Conservation (phyloP, 257 asterid species). For the Fraxinus americana region DNA sequence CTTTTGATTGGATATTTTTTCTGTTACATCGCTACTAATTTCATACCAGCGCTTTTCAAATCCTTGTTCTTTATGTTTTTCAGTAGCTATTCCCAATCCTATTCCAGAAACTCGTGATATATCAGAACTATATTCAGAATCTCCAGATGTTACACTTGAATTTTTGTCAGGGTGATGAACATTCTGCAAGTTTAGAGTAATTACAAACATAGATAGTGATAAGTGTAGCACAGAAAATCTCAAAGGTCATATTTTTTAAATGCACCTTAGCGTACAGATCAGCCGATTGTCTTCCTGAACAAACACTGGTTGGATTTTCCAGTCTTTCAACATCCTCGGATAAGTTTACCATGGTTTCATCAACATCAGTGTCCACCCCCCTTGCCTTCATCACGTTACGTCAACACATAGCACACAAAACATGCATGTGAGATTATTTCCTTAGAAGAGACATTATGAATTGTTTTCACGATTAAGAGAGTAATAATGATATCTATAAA, state of each 20-base stretch:
- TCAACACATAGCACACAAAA: constrained; percentile 14
- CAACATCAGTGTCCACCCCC: constrained; percentile 44
- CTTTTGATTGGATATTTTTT: constrained; percentile 47
- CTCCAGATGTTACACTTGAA: constrained; percentile 39
- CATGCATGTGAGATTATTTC: constrained; percentile 13
- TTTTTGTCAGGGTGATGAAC: constrained; percentile 49
- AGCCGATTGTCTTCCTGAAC: constrained; percentile 60
- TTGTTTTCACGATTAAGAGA: not conserved
- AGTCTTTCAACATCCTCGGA: constrained; percentile 49
- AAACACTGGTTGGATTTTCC: constrained; percentile 48
- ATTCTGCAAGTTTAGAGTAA: constrained; percentile 45
- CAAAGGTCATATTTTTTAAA: not conserved
- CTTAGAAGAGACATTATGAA: not conserved
- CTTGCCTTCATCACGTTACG: constrained; percentile 51
- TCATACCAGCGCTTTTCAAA: constrained; percentile 62
- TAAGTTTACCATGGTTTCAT: constrained; percentile 41
- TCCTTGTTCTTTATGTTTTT: constrained; percentile 49
- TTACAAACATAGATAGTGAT: not conserved
- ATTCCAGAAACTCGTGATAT: constrained; percentile 43
- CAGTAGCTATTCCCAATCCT: constrained; percentile 44
- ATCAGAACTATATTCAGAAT: constrained; percentile 55
- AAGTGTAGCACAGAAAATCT: constrained; percentile 21
- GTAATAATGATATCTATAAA: not conserved
- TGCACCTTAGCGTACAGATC: constrained; percentile 59
- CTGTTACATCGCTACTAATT: constrained; percentile 37